Percentiles rank a stretch among this genome's conserved stretches.
Conservation (phyloP, 2,329 filamentous ascomycete genomes). For the Alternaria incomplexa region DNA sequence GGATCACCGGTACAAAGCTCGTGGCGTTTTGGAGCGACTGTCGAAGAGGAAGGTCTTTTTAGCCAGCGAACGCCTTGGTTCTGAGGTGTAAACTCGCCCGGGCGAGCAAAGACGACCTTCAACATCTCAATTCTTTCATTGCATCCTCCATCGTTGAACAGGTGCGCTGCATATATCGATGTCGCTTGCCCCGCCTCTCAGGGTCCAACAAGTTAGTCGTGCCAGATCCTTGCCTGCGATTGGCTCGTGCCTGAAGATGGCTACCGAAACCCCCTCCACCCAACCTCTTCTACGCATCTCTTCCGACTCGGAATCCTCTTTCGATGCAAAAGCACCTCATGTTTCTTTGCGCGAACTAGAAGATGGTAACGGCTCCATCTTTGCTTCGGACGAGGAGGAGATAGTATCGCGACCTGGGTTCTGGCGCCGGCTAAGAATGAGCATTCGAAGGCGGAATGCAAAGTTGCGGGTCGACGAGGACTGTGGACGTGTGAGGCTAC, state of each 20-base stretch:
- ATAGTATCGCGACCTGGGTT: constrained; percentile 18
- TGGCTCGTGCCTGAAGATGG: constrained; percentile 35
- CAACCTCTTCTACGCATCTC: constrained; percentile 32
- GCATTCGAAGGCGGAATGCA: constrained; percentile 31
- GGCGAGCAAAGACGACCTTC: background rate
- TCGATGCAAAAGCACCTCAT: constrained; percentile 12
- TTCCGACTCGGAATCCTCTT: constrained; percentile 21
- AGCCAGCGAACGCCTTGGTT: background rate
- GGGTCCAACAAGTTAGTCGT: constrained; percentile 3
- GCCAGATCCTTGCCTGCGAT: constrained; percentile 15
- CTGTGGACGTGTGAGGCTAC: constrained; percentile 17
- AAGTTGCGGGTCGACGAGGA: constrained; percentile 13
- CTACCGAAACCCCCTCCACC: constrained; percentile 20
- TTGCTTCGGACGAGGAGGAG: constrained; percentile 23
- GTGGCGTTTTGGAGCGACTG: constrained; percentile 14
- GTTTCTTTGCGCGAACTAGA: constrained; percentile 31
- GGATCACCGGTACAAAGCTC: constrained; percentile 9
- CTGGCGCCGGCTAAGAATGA: constrained; percentile 40
- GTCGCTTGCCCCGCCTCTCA: constrained; percentile 8
- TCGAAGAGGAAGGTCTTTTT: constrained; percentile 25
- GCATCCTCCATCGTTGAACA: background rate
- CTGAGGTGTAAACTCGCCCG: background rate
- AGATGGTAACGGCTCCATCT: constrained; percentile 31
- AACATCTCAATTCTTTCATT: background rate
- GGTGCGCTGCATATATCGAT: constrained; percentile 1